Base-by-base conservation (phyloP, 1,284 basidiomycete species). In the Cryptococcus sp. region DNA sequence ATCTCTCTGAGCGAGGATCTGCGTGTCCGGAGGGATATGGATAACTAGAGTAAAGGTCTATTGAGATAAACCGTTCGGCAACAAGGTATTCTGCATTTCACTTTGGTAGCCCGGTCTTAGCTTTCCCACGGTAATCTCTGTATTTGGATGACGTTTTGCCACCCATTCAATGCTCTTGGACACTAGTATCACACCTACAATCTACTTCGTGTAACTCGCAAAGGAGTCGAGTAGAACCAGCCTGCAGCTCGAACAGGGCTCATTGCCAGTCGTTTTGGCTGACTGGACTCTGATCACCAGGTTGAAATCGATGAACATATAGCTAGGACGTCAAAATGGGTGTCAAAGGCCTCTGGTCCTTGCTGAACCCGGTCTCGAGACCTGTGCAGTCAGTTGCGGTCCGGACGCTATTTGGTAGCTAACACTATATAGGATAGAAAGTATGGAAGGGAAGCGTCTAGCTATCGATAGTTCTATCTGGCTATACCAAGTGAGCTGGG, bases 391-490 rank as follows among this genome's bases (percentile, higher is more conserved):
- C 70, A 68, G 84, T 61, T 15, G 4, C 14, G 32, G 5, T 42
- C 5, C 31, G 32, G 5, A 8, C 3, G 11, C 11, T 7, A 1
- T 37, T 4, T 23, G 44, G 31, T 7, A 15, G 14, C 55, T 59
- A 23, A 56, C 35, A 5, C 7, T 1, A 23, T 41, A 6, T 72
- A 93, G 90, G 72, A 81, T 96, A 53, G 93, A 97, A 77, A 91
- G 88, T 1, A 83, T 94, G 74, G 91, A 93, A 68, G 90, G 90
- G 32, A 93, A 92, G 73, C 79, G 85, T 4, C 84, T 97, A 78
- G 93, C 93, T 0, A 98, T 99, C 62, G 96, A 99, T 78, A 97
- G 93, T 3, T 97, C 92, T 62, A 97, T 99, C 64, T 99, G 96
- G 96, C 87, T 99, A 58, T 98, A 99, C 54, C 77, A 78, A 58